Conservation (phyloP, 345 rosid genomes). For the Laguncularia racemosa region DNA sequence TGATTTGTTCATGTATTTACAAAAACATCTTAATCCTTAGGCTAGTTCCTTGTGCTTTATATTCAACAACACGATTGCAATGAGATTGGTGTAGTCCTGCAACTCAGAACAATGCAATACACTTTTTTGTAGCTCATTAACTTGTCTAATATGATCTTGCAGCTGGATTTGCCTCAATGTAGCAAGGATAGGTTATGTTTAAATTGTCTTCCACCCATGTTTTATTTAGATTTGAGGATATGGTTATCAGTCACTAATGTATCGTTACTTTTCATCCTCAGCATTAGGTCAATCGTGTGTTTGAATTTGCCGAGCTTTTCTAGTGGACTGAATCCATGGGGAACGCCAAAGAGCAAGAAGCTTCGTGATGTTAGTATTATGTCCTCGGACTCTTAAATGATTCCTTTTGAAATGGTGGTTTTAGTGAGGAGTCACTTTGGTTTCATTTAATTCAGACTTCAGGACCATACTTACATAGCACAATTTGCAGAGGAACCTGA, state of each 20-base stretch:
- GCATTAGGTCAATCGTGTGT: slow-evolving; percentile 82
- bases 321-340: slow-evolving; percentile 93
- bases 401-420: no score
- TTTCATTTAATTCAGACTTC: no score
- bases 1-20: slow-evolving; percentile 1
- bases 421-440: no score
- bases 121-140: not conserved
- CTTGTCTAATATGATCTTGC: no score
- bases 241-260: not conserved
- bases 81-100: not conserved
- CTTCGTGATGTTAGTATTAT: slow-evolving; percentile 31
- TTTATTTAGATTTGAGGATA: not conserved
- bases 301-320: slow-evolving; percentile 93
- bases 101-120: not conserved
- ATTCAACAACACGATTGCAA: not conserved
- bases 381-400: no score
- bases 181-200: no score
- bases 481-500: slow-evolving; percentile 52
- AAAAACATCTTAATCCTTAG: not conserved
- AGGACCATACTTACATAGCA: not conserved
- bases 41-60: not conserved
- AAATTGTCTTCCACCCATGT: no score
- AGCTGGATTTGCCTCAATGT: no score
- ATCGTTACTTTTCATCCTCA: slow-evolving; percentile 19
- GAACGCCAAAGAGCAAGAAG: slow-evolving; percentile 57